A percentile compares a stretch with the other conserved stretches of the same genome.
Evolutionary conservation across 768 basidiomycete genomes (phyloP).

Genomic region (Leccinum rimulosum): DNA sequence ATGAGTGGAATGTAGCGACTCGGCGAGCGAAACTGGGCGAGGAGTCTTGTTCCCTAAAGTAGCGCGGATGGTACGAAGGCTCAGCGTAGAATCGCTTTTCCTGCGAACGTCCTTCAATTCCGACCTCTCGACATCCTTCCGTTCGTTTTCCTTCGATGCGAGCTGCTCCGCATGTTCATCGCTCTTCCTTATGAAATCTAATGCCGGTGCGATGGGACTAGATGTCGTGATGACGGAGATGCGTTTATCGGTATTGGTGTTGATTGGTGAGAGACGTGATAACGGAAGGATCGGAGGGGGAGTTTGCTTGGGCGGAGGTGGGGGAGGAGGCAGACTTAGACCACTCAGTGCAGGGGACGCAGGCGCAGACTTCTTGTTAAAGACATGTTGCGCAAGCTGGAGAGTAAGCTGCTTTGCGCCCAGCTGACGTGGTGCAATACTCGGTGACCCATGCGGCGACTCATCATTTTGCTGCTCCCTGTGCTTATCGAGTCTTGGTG

Average conservation of each 20-base stretch:
- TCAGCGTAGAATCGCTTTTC: constrained; percentile 82
- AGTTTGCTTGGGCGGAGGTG: constrained; percentile 40
- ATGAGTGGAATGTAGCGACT: constrained; percentile 70
- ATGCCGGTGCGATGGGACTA: constrained; percentile 57
- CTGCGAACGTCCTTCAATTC: constrained; percentile 70
- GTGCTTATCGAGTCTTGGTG: constrained; percentile 21
- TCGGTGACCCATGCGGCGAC: constrained; percentile 9
- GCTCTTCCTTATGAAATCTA: constrained; percentile 48
- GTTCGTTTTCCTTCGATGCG: constrained; percentile 23
- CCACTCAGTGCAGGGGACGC: constrained; percentile 33
- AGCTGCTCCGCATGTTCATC: constrained; percentile 33
- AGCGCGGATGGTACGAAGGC: constrained; percentile 69
- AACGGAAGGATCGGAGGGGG: constrained; percentile 17
- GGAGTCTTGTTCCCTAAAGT: constrained; percentile 49
- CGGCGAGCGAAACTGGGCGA: constrained; percentile 75
- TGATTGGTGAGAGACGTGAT: constrained; percentile 23
- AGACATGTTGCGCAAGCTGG: constrained; percentile 47
- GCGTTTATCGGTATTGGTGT: constrained; percentile 36
- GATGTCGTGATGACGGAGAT: constrained; percentile 50
- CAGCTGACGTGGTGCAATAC: constrained; percentile 20
- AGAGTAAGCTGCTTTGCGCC: constrained; percentile 37
- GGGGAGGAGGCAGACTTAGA: constrained; percentile 31
- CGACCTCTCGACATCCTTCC: constrained; percentile 32
- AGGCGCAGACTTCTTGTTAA: constrained; percentile 38
- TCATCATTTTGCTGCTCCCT: constrained; percentile 23